Percentiles rank a stretch among this genome's conserved stretches.
phyloP scores from a whole-genome alignment of 345 rosid genomes.

The Reutealis trisperma region DNA sequence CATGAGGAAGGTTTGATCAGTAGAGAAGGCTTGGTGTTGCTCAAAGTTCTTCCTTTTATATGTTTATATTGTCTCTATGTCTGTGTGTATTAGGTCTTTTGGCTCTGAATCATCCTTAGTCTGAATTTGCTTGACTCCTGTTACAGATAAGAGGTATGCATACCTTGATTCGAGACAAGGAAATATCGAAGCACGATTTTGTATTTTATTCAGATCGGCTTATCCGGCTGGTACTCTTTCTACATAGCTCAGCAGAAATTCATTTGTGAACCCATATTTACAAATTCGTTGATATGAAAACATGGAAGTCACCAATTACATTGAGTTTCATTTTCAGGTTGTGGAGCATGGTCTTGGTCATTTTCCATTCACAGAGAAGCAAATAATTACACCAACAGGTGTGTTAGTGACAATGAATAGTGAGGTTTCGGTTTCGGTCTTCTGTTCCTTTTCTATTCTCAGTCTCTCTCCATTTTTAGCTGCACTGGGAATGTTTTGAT shows the following conservation, averaged over 20 bases:
- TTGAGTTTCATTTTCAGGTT: constrained; percentile 56
- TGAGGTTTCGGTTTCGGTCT: not conserved
- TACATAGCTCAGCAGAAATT: constrained; percentile 12
- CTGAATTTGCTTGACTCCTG: constrained; percentile 12
- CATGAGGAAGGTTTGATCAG: not conserved
- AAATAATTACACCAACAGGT: constrained; percentile 96
- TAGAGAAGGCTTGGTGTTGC: not conserved
- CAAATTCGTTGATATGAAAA: not conserved
- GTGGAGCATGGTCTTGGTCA: constrained; percentile 98
- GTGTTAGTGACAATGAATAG: constrained; percentile 21
- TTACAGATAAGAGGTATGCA: constrained; percentile 98
- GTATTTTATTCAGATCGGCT: constrained; percentile 97
- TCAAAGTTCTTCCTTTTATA: not conserved
- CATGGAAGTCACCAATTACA: constrained; percentile 15
- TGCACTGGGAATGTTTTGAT: not conserved
- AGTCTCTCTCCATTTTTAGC: not conserved
- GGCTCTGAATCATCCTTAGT: not conserved
- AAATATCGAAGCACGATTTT: constrained; percentile 96
- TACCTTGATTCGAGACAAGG: constrained; percentile 92
- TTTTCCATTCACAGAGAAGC: constrained; percentile 95
- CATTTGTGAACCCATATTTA: not conserved
- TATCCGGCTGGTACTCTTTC: constrained; percentile 74
- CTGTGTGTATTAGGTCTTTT: not conserved
- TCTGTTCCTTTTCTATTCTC: not conserved
- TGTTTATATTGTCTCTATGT: not conserved